Conservation (phyloP, 148 eudicot species). For the Vaccinium darrowii region DNA sequence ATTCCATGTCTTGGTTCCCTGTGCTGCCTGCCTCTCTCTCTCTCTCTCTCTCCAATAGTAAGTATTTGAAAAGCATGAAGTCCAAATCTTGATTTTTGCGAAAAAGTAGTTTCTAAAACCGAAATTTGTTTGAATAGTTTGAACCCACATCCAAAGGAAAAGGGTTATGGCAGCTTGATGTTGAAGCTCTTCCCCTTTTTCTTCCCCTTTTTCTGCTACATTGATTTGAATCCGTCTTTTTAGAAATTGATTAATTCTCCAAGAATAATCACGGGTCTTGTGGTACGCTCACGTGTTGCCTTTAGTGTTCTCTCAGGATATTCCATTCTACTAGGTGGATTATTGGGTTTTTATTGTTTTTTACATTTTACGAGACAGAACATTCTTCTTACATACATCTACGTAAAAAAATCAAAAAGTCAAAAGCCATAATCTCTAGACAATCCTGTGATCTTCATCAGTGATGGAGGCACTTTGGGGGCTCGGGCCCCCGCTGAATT, state of each 20-base stretch:
- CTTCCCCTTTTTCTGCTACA: not conserved
- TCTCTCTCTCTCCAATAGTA: not conserved
- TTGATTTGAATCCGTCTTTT: not conserved
- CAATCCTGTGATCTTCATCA: too few species aligned
- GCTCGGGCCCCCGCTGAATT: too few species aligned
- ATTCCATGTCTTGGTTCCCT: not conserved
- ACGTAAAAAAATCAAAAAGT: too few species aligned
- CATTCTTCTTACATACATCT: too few species aligned
- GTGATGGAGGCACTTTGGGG: too few species aligned
- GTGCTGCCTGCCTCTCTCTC: not conserved
- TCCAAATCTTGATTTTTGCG: conserved; percentile 1
- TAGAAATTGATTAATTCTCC: not conserved
- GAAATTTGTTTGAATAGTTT: conserved; percentile 9
- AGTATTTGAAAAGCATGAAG: conserved; percentile 9
- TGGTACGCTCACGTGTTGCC: too few species aligned
- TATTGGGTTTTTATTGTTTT: too few species aligned
- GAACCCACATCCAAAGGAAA: not conserved
- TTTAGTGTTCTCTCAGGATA: too few species aligned
- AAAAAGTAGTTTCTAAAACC: conserved; percentile 4
- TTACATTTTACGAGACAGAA: too few species aligned
- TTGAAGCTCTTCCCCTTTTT: not conserved
- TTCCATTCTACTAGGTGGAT: too few species aligned
- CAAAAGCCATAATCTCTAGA: too few species aligned
- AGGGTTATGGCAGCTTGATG: not conserved
- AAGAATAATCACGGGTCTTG: too few species aligned